These are phyloP conservation scores for Pichia norvegensis DNA, from an alignment of 1,139 yeast species.

Conservation along the genomic window DNA sequence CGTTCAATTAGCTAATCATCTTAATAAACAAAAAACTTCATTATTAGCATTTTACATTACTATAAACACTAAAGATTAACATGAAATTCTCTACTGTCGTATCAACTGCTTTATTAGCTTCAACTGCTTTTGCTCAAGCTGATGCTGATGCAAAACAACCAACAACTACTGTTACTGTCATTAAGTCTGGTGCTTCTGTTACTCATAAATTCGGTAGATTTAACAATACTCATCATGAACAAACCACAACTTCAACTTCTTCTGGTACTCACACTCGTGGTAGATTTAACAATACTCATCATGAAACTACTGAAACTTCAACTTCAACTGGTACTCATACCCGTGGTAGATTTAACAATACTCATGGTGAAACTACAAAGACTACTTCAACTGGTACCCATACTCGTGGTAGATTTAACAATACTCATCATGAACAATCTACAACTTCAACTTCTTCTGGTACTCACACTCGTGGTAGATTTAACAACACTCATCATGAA, in stretches of 20 bases:
- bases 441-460: conserved; percentile 30
- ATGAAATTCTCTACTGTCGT: conserved; percentile 33
- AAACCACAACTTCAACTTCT: conserved; percentile 7
- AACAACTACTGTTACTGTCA: conserved; percentile 21
- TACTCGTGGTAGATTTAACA: conserved; percentile 17
- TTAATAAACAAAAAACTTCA: neutral
- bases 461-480: conserved; percentile 19
- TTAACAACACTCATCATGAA: conserved; percentile 38
- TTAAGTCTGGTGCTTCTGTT: conserved; percentile 26
- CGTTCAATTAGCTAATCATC: no score
- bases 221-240: conserved; percentile 15
- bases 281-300: conserved; percentile 21
- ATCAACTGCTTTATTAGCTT: conserved; percentile 18
- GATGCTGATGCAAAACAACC: conserved; percentile 18
- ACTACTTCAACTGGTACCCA: conserved; percentile 25
- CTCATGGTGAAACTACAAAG: conserved; percentile 28
- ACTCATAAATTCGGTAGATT: conserved; percentile 21
- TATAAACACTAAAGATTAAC: neutral
- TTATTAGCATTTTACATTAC: neutral
- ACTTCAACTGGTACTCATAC: conserved; percentile 36
- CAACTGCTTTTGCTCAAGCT: conserved; percentile 27
- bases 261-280: conserved; percentile 21
- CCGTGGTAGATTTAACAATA: conserved; percentile 43
- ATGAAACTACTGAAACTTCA: conserved; percentile 10
- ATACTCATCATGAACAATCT: conserved; percentile 14